Percentiles rank a stretch among this genome's conserved stretches.
These are phyloP conservation scores for Aspergillus melleus DNA, from an alignment of 2,329 filamentous ascomycete genomes.

Conservation along the genomic window DNA sequence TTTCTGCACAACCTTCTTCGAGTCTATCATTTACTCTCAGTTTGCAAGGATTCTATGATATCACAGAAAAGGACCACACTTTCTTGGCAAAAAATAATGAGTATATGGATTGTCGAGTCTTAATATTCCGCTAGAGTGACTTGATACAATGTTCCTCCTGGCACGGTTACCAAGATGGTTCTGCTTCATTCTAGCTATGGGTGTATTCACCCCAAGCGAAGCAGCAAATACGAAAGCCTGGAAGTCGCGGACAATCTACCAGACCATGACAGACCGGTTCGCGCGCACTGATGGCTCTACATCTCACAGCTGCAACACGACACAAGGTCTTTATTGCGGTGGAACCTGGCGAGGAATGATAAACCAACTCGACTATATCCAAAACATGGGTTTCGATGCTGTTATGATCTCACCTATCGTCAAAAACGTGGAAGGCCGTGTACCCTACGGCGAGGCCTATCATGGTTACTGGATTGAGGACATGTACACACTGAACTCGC, in stretches of 20 bases:
- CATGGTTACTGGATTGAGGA: constrained; percentile 54
- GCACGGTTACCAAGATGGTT: constrained; percentile 3
- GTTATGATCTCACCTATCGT: constrained; percentile 48
- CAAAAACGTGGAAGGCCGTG: constrained; percentile 37
- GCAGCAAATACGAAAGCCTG: constrained; percentile 35
- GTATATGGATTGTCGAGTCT: too few relatives aligned
- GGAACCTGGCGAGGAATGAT: constrained; percentile 53
- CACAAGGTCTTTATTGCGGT: constrained; percentile 47
- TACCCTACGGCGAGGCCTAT: constrained; percentile 48
- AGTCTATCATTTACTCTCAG: too few relatives aligned
- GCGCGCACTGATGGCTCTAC: constrained; percentile 43
- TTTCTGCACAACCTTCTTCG: background rate
- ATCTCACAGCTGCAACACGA: constrained; percentile 31
- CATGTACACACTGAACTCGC: constrained; percentile 49
- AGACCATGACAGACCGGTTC: constrained; percentile 50
- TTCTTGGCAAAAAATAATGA: too few relatives aligned
- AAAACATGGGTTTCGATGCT: constrained; percentile 51
- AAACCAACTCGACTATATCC: constrained; percentile 52
- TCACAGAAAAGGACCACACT: too few relatives aligned
- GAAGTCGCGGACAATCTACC: constrained; percentile 47
- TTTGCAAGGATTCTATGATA: too few relatives aligned
- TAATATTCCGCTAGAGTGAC: background rate
- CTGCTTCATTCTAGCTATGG: constrained; percentile 1
- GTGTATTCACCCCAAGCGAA: constrained; percentile 11
- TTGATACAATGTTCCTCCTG: background rate